phyloP scores from a whole-genome alignment of 148 eudicot genomes.

The Polygonum aviculare region DNA sequence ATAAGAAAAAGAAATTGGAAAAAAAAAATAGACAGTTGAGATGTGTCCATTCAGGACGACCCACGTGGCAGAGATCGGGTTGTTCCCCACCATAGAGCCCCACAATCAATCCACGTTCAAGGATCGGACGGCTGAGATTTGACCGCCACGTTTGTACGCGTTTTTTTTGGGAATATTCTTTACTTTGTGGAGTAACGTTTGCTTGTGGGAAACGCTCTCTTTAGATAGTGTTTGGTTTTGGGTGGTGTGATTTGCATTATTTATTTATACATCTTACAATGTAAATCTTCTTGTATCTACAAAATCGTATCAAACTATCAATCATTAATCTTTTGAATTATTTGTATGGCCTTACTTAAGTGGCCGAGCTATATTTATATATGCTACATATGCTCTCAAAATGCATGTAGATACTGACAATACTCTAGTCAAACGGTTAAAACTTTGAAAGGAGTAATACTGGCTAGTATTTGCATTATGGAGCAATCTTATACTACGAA shows the following conservation, averaged over 20 bases:
- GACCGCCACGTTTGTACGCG: slow-evolving; percentile 4
- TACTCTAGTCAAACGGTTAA: too few relatives aligned
- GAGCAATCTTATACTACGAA: too few relatives aligned
- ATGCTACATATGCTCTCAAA: not conserved
- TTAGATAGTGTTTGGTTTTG: not conserved
- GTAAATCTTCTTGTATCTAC: not conserved
- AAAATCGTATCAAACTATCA: not conserved
- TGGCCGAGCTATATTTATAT: not conserved
- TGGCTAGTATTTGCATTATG: too few relatives aligned
- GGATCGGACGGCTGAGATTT: not conserved
- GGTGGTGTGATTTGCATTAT: not conserved
- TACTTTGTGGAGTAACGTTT: not conserved
- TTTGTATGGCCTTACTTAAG: not conserved
- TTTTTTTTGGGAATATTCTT: not conserved
- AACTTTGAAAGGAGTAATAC: too few relatives aligned
- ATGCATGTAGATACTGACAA: too few relatives aligned
- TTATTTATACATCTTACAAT: not conserved
- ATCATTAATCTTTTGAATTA: not conserved
- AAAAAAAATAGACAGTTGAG: not conserved
- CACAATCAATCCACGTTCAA: not conserved
- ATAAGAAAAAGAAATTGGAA: not conserved
- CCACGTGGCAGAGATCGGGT: not conserved
- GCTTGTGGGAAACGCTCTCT: slow-evolving; percentile 1
- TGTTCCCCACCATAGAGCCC: slow-evolving; percentile 5
- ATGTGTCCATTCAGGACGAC: not conserved